phyloP scores from a whole-genome alignment of 768 basidiomycete species.

The Neoboletus magnificus region DNA sequence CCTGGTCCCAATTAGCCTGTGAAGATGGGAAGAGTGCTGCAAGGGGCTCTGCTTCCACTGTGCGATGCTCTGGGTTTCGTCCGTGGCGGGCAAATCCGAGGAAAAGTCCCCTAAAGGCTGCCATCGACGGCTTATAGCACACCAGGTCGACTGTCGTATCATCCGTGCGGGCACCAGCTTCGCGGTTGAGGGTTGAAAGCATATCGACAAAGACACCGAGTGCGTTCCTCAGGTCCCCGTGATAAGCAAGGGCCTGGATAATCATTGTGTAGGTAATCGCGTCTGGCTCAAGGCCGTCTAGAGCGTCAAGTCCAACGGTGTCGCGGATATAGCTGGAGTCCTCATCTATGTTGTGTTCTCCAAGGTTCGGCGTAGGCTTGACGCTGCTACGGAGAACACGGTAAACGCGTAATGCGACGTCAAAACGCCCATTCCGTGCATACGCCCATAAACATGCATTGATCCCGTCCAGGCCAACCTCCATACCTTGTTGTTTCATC shows the following conservation, averaged over 20 bases:
- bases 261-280: constrained; percentile 63
- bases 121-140: constrained; percentile 43
- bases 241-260: constrained; percentile 68
- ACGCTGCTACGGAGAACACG: constrained; percentile 56
- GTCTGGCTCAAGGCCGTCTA: constrained; percentile 49
- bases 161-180: constrained; percentile 31
- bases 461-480: constrained; percentile 60
- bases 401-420: constrained; percentile 61
- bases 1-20: constrained; percentile 47
- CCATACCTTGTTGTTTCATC: constrained; percentile 49
- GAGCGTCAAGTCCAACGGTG: constrained; percentile 44
- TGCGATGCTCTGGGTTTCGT: constrained; percentile 15
- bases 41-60: neutral
- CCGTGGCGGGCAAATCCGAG: constrained; percentile 70
- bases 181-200: constrained; percentile 45
- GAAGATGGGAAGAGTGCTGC: constrained; percentile 9
- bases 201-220: constrained; percentile 66
- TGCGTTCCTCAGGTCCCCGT: constrained; percentile 58
- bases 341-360: constrained; percentile 35
- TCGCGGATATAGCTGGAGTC: constrained; percentile 39
- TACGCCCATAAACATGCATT: constrained; percentile 75
- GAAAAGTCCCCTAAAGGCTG: constrained; percentile 69
- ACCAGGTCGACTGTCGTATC: constrained; percentile 28
- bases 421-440: constrained; percentile 47
- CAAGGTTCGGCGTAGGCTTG: constrained; percentile 34